Percentiles rank a stretch among this genome's conserved stretches.
These are phyloP conservation scores for Oryza meyeriana DNA, from an alignment of 176 grass and related monocot species.

Conservation along the genomic window DNA sequence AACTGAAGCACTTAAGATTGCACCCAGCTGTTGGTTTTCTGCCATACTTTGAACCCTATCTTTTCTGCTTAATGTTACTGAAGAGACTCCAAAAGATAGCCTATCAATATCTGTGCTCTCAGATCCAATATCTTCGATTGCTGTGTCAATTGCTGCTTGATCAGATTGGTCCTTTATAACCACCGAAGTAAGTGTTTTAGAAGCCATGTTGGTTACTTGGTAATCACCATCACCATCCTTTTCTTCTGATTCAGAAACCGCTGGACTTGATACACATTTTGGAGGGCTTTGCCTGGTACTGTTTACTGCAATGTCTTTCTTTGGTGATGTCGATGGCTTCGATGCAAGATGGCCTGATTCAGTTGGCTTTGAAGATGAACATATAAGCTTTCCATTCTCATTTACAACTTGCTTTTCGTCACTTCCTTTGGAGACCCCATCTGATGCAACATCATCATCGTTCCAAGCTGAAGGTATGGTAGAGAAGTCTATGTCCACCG, in stretches of 20 bases:
- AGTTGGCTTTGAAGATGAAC: slow-evolving; percentile 20
- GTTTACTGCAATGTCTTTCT: slow-evolving; percentile 17
- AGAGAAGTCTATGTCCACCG: slow-evolving; percentile 57
- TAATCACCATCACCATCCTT: slow-evolving; percentile 26
- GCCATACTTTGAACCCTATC: slow-evolving; percentile 21
- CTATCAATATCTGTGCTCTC: slow-evolving; percentile 26
- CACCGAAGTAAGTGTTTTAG: slow-evolving; percentile 27
- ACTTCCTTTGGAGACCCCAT: slow-evolving; percentile 40
- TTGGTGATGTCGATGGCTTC: slow-evolving; percentile 26
- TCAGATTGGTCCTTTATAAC: slow-evolving; percentile 17
- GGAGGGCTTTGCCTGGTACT: slow-evolving; percentile 36
- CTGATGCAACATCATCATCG: slow-evolving; percentile 52
- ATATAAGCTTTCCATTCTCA: slow-evolving; percentile 27
- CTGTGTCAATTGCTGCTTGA: slow-evolving; percentile 16
- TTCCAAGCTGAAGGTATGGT: slow-evolving; percentile 84
- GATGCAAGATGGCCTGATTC: slow-evolving; percentile 1
- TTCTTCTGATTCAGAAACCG: slow-evolving; percentile 36
- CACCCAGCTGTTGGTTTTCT: slow-evolving; percentile 27
- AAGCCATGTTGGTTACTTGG: background rate
- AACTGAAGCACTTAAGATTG: slow-evolving; percentile 12
- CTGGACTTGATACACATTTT: slow-evolving; percentile 23
- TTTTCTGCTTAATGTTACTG: slow-evolving; percentile 50
- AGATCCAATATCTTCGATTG: slow-evolving; percentile 31
- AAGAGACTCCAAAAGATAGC: slow-evolving; percentile 47
- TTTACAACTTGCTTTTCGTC: slow-evolving; percentile 37